Percentiles rank a stretch among this genome's conserved stretches.
phyloP scores from a whole-genome alignment of 2,329 filamentous ascomycete genomes.

The Aspergillus sp. region DNA sequence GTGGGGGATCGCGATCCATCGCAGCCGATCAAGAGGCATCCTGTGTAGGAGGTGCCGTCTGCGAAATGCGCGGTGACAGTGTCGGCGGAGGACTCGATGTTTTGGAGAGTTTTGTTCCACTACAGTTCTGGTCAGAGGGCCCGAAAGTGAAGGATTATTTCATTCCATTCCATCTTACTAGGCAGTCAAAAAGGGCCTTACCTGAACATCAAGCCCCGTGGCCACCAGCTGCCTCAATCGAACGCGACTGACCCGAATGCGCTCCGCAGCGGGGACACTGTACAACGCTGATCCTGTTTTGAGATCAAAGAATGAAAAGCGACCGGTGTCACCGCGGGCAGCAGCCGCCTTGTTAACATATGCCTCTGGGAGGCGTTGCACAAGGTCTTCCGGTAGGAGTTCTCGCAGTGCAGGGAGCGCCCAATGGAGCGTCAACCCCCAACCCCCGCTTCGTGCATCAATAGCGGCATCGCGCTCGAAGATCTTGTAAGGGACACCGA shows the following conservation, averaged over 20 bases:
- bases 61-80: constrained; percentile 50
- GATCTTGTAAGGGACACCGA: constrained; percentile 38
- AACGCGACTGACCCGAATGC: constrained; percentile 53
- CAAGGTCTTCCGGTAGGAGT: constrained; percentile 54
- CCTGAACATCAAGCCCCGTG: constrained; percentile 51
- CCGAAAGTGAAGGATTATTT: not conserved
- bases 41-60: constrained; percentile 47
- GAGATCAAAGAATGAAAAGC: constrained; percentile 60
- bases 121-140: constrained; percentile 19
- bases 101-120: constrained; percentile 42
- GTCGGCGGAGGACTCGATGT: constrained; percentile 37
- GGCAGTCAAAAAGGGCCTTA: constrained; percentile 22
- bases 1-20: constrained; percentile 54
- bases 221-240: constrained; percentile 51
- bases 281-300: constrained; percentile 52
- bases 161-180: not conserved
- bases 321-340: constrained; percentile 49
- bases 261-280: constrained; percentile 47
- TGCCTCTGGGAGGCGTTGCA: constrained; percentile 50
- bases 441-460: constrained; percentile 55
- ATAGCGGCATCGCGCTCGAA: constrained; percentile 49
- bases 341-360: constrained; percentile 59
- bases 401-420: constrained; percentile 55
- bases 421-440: constrained; percentile 68
- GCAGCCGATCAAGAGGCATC: constrained; percentile 53